Conservation (phyloP, 495 filamentous ascomycete species). For the Cryomyces minteri region DNA sequence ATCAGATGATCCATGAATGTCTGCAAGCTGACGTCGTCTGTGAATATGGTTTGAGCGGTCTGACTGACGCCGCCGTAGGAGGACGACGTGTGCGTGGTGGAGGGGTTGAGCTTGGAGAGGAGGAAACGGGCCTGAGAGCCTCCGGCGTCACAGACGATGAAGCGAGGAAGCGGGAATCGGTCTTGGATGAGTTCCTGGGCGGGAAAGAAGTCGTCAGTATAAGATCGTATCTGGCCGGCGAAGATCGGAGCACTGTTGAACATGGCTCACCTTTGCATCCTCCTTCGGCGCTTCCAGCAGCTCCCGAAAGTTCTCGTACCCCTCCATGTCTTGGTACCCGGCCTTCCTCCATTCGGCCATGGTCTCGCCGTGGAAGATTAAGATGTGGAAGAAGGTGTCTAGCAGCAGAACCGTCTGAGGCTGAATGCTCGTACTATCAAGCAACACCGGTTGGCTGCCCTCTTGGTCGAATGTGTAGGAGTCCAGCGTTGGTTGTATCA, state of each 20-base stretch:
- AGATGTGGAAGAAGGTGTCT: constrained; percentile 98
- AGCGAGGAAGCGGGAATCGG: constrained; percentile 91
- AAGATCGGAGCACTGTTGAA: background rate
- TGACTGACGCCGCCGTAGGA: constrained; percentile 80
- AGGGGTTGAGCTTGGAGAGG: constrained; percentile 93
- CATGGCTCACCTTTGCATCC: constrained; percentile 66
- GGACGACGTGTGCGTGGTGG: constrained; percentile 79
- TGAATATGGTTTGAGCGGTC: constrained; percentile 96
- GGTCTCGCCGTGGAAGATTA: constrained; percentile 97
- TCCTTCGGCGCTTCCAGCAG: constrained; percentile 93
- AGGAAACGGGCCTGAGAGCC: constrained; percentile 97
- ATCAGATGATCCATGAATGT: constrained; percentile 99
- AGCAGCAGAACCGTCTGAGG: constrained; percentile 86
- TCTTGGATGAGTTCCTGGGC: constrained; percentile 88
- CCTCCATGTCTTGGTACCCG: constrained; percentile 95
- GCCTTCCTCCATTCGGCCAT: constrained; percentile 97
- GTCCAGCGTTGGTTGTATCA: constrained; percentile 97
- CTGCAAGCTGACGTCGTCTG: constrained; percentile 94
- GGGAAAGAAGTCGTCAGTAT: constrained; percentile 5
- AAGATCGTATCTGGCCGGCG: background rate
- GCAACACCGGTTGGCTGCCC: constrained; percentile 70
- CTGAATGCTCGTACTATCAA: constrained; percentile 93
- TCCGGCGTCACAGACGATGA: constrained; percentile 97
- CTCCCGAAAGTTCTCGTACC: constrained; percentile 87
- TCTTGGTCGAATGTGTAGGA: constrained; percentile 95